Evolutionary conservation across 2,329 filamentous ascomycete genomes (phyloP).

Genomic region (Rutstroemia sp.): DNA sequence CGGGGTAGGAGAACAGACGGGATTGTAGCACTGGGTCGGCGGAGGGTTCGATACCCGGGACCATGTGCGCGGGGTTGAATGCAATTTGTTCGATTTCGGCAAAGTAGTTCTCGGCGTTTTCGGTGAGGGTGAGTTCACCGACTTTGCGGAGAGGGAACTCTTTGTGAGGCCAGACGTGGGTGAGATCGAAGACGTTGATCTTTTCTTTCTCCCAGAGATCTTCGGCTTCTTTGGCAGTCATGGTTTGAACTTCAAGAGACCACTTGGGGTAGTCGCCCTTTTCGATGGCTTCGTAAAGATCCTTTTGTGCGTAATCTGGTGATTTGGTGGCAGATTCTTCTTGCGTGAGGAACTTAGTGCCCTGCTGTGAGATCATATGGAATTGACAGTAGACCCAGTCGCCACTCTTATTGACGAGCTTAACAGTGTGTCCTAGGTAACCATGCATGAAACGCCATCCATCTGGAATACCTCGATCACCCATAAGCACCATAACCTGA

Average conservation of each 20-base stretch:
- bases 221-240: conserved; percentile 44
- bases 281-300: conserved; percentile 46
- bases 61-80: conserved; percentile 58
- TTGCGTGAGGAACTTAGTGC: conserved; percentile 43
- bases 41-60: conserved; percentile 59
- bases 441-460: conserved; percentile 48
- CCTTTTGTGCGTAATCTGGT: conserved; percentile 45
- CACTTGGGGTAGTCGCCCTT: conserved; percentile 46
- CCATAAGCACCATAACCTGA: conserved; percentile 51
- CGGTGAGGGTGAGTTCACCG: conserved; percentile 40
- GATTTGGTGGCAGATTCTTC: conserved; percentile 35
- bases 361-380: conserved; percentile 45
- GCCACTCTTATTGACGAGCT: conserved; percentile 46
- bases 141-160: conserved; percentile 40
- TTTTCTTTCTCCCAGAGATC: conserved; percentile 32
- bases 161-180: conserved; percentile 45
- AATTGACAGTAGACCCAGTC: conserved; percentile 47
- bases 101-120: conserved; percentile 49
- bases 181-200: conserved; percentile 46
- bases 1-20: conserved; percentile 62
- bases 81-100: conserved; percentile 61
- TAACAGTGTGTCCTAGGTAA: conserved; percentile 48
- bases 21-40: conserved; percentile 62
- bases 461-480: conserved; percentile 48
- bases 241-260: conserved; percentile 46